Evolutionary conservation across 148 eudicot genomes (phyloP), one percentile per base, ranked within the genome.

Genomic region (Persicaria maculosa): DNA sequence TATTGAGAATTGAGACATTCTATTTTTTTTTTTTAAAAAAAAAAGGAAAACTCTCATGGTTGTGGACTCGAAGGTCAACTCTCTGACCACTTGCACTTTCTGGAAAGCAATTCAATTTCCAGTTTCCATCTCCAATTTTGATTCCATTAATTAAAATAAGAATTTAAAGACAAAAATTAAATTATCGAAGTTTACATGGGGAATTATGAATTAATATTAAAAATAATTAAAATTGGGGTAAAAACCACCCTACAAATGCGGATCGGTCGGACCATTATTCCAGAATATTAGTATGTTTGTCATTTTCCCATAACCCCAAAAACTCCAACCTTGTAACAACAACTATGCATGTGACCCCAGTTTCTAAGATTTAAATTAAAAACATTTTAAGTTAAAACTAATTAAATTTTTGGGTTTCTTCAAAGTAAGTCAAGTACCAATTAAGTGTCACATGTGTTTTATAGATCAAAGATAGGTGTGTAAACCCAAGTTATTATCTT

Each of bases 211-310:
- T 65, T 65, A 40, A 14, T 65, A 65, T 65, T 65, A 65, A 65
- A 62, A 7, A 65, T 36, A 20, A 8, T 36, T 36, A 36, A 11
- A 65, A 7, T 65, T 65, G 70, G 46, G 43, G 68, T 22, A 62
- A 62, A 31, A 22, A 10, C 16, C 16, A 62, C 73, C 47, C 73
- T 71, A 71, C 15, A n/a, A 71, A 71, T 71, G 53, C 73, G 73
- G 73, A 71, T 71, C 73, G 73, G 73, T 47, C 73, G 73, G 54
- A 71, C 73, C 73, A 71, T 71, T 71, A 71, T 71, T 71, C 73
- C 73, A 71, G 73, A 71, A 71, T 48, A 71, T 67, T 46, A 44
- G 73, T 71, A 71, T 71, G 53, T 71, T 71, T 71, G 73, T 71
- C 73, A 71, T 71, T 48, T 71, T 71, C 54, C 53, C 54, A 71